Evolutionary conservation across 768 basidiomycete species (phyloP).

Genomic region (Suillus lakei): DNA sequence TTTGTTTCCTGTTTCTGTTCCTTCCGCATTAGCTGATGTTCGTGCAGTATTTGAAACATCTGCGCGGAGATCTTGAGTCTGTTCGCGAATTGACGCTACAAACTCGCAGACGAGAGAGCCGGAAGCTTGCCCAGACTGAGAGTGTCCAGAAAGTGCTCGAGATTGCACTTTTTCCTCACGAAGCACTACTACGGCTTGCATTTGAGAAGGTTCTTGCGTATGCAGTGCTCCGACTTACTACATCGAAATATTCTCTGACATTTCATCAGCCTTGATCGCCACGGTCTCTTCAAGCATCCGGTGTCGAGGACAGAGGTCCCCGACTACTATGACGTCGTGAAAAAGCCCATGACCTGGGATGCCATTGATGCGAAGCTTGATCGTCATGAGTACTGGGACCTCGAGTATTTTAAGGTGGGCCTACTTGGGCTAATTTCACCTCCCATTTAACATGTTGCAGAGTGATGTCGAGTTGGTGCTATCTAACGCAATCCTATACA

Average conservation of each 20-base stretch:
- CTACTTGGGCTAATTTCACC: constrained; percentile 3
- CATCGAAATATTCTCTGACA: constrained; percentile 14
- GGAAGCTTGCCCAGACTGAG: constrained; percentile 74
- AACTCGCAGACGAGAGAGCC: constrained; percentile 77
- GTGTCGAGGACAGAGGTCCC: constrained; percentile 81
- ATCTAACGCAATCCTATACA: constrained; percentile 87
- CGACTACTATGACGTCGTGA: constrained; percentile 89
- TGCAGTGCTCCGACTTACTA: constrained; percentile 27
- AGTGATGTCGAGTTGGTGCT: constrained; percentile 84
- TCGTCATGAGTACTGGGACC: constrained; percentile 79
- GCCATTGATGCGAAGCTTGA: constrained; percentile 84
- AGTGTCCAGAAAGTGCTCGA: constrained; percentile 70
- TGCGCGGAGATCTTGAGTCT: constrained; percentile 79
- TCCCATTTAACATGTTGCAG: constrained; percentile 40
- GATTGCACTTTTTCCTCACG: constrained; percentile 67
- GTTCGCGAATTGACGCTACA: constrained; percentile 70
- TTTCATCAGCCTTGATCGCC: constrained; percentile 65
- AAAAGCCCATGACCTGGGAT: constrained; percentile 88
- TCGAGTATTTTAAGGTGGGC: constrained; percentile 71
- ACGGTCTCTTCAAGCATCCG: constrained; percentile 80
- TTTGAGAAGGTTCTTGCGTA: constrained; percentile 78
- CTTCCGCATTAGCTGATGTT: constrained; percentile 6
- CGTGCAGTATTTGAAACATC: constrained; percentile 55
- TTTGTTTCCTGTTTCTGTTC: constrained; percentile 3
- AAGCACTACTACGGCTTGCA: constrained; percentile 59